Evolutionary conservation across 352 stramenopile genomes (phyloP), one percentile per base, ranked within the genome.

Genomic region (Thraustochytrium striatum): DNA sequence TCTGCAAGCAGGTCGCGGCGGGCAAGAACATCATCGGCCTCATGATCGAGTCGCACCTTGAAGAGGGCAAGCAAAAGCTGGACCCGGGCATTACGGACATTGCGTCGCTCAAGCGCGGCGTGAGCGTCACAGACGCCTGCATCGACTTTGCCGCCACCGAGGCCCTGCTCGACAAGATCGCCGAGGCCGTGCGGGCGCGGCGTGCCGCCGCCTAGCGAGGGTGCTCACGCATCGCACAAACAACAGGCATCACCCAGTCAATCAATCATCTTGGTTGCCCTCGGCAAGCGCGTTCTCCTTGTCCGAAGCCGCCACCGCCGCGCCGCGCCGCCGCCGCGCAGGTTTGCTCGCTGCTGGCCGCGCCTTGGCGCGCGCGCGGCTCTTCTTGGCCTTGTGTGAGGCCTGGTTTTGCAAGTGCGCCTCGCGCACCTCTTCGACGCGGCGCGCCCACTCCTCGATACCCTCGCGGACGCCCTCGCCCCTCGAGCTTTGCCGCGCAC

Each of bases 31-130:
- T 94, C 72, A 85, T 92, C 7, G 90, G 90, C 28, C 85, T 95
- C 8, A 95, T 95, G 89, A 87, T 94, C 72, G 90, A 95, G 87
- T 94, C 89, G 25, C 92, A 95, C 83, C 87, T 94, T 28, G 83
- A 91, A 44, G 89, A 93, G 57, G 90, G 90, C 25, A 90, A 86
- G 61, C 90, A 93, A 85, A 85, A 87, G 61, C 81, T 95, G 43
- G 85, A 89, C 58, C 87, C 88, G 0, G 89, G 88, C 57, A 84
- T 91, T 80, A 80, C 70, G 32, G 70, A 80, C 58, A 32, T 47
- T 3, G 70, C 53, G 8, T 87, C 89, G 53, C 86, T 95, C 19
- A 87, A 89, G 81, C 93, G 94, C 83, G 90, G 90, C 82, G 92
- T 94, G 87, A 94, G 89, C 73, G 88, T 95, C 68, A 95, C 90